Conservation (phyloP, 257 asterid genomes). For the Solanum clarkiae region DNA sequence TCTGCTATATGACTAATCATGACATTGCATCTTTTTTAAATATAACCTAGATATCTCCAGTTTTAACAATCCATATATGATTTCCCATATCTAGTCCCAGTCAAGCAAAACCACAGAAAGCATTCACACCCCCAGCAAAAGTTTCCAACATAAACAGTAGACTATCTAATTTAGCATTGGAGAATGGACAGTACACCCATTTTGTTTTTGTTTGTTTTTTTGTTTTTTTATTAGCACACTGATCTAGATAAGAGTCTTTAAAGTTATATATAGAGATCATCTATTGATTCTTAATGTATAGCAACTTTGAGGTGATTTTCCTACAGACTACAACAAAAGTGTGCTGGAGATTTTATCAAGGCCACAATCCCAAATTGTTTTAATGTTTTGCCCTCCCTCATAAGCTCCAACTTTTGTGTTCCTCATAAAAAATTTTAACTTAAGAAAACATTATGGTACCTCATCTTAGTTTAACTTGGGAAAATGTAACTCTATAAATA, state of each 20-base stretch:
- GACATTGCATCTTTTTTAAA: background rate
- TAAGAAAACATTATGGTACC: background rate
- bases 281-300: background rate
- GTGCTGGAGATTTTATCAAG: background rate
- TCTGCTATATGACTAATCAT: background rate
- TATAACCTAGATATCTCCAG: background rate
- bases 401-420: background rate
- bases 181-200: background rate
- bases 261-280: background rate
- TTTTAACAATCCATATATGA: background rate
- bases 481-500: background rate
- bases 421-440: background rate
- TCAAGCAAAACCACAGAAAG: background rate
- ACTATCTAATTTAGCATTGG: background rate
- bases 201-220: too few species aligned
- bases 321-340: background rate
- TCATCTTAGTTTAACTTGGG: background rate
- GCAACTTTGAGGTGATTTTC: background rate
- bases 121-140: background rate
- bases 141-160: background rate
- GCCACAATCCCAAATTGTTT: background rate
- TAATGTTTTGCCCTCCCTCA: background rate
- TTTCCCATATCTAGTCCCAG: background rate
- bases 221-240: too few species aligned
- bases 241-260: background rate